Base-by-base conservation (phyloP, 139 green algal genomes). In the Deuterostichococcus epilithicus region DNA sequence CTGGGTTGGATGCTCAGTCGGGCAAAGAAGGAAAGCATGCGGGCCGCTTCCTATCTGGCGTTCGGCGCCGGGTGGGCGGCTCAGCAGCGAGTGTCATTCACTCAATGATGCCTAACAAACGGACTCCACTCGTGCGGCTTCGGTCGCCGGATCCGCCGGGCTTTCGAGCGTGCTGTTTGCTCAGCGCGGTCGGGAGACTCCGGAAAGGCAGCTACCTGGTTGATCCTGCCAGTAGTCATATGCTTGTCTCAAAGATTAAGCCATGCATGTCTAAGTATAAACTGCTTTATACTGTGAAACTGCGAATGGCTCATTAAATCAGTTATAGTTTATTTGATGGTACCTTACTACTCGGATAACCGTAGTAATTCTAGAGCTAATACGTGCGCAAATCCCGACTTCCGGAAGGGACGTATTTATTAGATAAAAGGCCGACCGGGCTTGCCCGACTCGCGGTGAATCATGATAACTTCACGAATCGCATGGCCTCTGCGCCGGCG, bases 221-320 rank as follows among this genome's bases (percentile, higher is more conserved):
- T 96, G 92, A 96, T 96, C 90, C 92, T 96, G 91, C 91, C 90
- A 97, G 90, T 97, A 96, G 91, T 96, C 91, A 96, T 96, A 96
- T 97, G 92, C 91, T 97, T 96, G 93, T 96, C 93, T 95, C 93
- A 96, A 96, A 96, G 91, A 96, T 97, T 97, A 96, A 96, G 92
- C 92, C 93, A 97, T 97, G 93, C 93, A 97, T 97, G 93, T 97
- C 93, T 97, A 97, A 97, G 93, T 97, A 97, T 97, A 97, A 95
- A 93, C 92, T 93, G 87, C 82, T 95, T 90, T 97, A 97, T 98
- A 98, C 94, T 96, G 93, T 96, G 94, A 98, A 98, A 98, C 93
- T 98, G 93, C 94, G 94, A 98, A 97, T 97, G 94, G 93, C 94
- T 98, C 94, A 98, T 98, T 98, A 98, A 97, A 98, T 98, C 92